A percentile compares a stretch with the other conserved stretches of the same genome.
Evolutionary conservation across 2,329 filamentous ascomycete genomes (phyloP).

Genomic region (Cladosporium oxysporum): DNA sequence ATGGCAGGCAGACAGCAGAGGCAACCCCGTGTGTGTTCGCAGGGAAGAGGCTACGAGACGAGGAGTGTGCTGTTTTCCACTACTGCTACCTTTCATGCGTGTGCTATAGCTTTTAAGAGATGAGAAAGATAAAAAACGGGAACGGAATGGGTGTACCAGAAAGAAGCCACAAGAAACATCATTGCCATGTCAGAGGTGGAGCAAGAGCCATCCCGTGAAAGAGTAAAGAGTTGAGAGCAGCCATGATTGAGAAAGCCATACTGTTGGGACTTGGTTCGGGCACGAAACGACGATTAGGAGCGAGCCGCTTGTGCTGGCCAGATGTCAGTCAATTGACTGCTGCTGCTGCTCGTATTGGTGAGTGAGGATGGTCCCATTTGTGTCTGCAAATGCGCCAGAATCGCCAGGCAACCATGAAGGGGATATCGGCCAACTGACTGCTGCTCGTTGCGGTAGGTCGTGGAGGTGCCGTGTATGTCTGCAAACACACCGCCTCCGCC

Average conservation of each 20-base stretch:
- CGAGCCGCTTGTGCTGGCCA: neutral
- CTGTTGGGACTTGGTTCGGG: neutral
- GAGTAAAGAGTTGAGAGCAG: slow-evolving; percentile 22
- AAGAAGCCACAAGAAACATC: slow-evolving; percentile 32
- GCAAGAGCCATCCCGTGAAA: slow-evolving; percentile 21
- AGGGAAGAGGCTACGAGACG: neutral
- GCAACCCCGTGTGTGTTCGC: neutral
- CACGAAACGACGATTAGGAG: neutral
- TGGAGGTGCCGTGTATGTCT: neutral
- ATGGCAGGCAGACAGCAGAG: neutral
- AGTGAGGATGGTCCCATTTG: neutral
- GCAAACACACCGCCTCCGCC: neutral
- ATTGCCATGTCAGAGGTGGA: slow-evolving; percentile 15
- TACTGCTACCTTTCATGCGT: neutral
- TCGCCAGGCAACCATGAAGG: neutral
- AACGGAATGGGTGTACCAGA: slow-evolving; percentile 22
- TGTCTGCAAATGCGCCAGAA: neutral
- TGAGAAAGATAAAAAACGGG: slow-evolving; percentile 22
- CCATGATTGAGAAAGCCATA: slow-evolving; percentile 8
- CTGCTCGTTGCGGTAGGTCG: neutral
- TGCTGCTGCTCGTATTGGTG: neutral
- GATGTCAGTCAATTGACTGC: neutral
- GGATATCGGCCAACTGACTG: neutral
- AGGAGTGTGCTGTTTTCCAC: neutral
- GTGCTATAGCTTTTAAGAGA: slow-evolving; percentile 20